A percentile compares a stretch with the other conserved stretches of the same genome.
phyloP scores from a whole-genome alignment of 352 stramenopile species.

The Phytophthora ramorum region DNA sequence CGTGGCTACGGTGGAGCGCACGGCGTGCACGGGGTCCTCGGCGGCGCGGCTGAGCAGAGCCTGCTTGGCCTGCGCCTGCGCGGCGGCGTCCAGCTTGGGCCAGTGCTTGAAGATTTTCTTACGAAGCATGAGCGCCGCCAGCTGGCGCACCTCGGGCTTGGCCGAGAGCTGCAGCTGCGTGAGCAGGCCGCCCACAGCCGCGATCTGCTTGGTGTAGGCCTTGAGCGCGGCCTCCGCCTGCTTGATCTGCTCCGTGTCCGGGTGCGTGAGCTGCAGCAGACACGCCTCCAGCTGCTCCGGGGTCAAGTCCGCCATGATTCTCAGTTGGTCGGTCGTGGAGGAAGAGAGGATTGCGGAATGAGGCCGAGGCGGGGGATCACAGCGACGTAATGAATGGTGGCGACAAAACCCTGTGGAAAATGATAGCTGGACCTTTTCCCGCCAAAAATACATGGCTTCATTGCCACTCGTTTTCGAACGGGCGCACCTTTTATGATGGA shows the following conservation, averaged over 20 bases:
- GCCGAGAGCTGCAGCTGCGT: slow-evolving; percentile 87
- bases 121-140: slow-evolving; percentile 93
- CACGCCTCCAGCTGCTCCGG: slow-evolving; percentile 88
- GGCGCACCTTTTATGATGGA: slow-evolving; percentile 14
- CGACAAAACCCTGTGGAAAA: slow-evolving; percentile 29
- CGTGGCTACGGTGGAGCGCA: slow-evolving; percentile 86
- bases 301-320: slow-evolving; percentile 77
- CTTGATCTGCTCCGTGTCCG: slow-evolving; percentile 96
- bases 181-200: slow-evolving; percentile 88
- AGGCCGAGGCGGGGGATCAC: neutral
- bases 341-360: slow-evolving; percentile 33
- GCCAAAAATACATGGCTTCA: slow-evolving; percentile 34
- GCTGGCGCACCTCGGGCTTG: slow-evolving; percentile 89
- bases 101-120: slow-evolving; percentile 96
- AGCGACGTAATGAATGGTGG: slow-evolving; percentile 44
- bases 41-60: slow-evolving; percentile 86
- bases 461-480: slow-evolving; percentile 19
- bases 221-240: slow-evolving; percentile 94
- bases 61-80: slow-evolving; percentile 87
- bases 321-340: slow-evolving; percentile 14
- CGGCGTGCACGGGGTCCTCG: slow-evolving; percentile 88
- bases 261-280: slow-evolving; percentile 92
- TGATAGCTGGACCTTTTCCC: slow-evolving; percentile 24
- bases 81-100: slow-evolving; percentile 85
- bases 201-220: slow-evolving; percentile 92